Conservation (phyloP, 371 early-diverging fungal species). For the Blakeslea trispora region DNA sequence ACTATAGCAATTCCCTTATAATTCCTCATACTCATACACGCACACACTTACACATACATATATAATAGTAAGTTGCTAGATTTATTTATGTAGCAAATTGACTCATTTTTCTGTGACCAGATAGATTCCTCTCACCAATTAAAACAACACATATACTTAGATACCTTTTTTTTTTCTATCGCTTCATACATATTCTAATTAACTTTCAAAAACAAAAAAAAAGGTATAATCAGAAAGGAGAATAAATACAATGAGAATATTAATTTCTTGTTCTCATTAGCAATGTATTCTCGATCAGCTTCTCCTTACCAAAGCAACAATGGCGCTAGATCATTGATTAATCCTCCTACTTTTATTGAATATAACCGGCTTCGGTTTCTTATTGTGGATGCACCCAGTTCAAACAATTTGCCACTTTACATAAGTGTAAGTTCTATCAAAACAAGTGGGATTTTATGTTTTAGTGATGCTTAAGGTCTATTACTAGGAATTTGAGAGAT, state of each 20-base stretch:
- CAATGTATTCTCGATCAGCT: slow-evolving; percentile 26
- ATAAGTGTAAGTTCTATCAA: slow-evolving; percentile 31
- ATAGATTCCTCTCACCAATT: too few species aligned
- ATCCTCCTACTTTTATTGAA: slow-evolving; percentile 54
- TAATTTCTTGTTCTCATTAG: neutral
- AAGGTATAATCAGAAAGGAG: neutral
- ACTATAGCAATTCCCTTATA: neutral
- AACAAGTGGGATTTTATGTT: too few species aligned
- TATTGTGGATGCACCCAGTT: slow-evolving; percentile 56
- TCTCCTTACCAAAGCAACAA: slow-evolving; percentile 12
- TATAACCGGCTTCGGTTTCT: slow-evolving; percentile 45
- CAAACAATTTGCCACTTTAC: slow-evolving; percentile 51
- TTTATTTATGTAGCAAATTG: too few species aligned
- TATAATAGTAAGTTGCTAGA: too few species aligned
- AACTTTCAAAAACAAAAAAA: neutral
- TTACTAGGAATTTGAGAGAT: slow-evolving; percentile 43
- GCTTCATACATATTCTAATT: neutral
- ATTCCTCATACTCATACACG: too few species aligned
- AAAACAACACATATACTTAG: neutral
- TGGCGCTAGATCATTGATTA: slow-evolving; percentile 40
- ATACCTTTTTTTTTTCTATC: slow-evolving; percentile 1
- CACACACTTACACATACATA: too few species aligned
- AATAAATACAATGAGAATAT: too few species aligned
- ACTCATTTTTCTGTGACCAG: too few species aligned
- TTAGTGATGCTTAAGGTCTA: too few species aligned